Percentiles rank a stretch among this genome's conserved stretches.
Conservation (phyloP, 2,329 filamentous ascomycete species). For the Pyricularia pennisetigena region DNA sequence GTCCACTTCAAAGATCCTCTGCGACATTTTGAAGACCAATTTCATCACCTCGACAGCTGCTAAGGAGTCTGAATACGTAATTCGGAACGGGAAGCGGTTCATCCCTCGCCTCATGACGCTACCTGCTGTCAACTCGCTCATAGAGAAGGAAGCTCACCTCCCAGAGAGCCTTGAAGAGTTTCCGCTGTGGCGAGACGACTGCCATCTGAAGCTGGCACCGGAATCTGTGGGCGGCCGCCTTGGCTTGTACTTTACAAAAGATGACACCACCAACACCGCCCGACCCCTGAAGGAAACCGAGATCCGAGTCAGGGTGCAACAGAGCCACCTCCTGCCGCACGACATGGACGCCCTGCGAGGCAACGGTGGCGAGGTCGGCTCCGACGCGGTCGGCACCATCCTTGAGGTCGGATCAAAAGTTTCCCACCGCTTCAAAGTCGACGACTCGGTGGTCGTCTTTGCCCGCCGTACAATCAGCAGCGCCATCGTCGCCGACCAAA, state of each 20-base stretch:
- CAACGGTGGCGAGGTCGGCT: conserved; percentile 8
- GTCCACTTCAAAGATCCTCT: background rate
- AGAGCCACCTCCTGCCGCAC: conserved; percentile 21
- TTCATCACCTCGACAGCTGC: conserved; percentile 8
- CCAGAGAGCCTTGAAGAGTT: conserved; percentile 4
- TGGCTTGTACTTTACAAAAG: conserved; percentile 12
- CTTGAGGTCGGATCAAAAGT: conserved; percentile 22
- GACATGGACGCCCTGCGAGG: conserved; percentile 23
- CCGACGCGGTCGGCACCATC: conserved; percentile 30
- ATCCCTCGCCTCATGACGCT: conserved; percentile 35
- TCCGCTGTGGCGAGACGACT: background rate
- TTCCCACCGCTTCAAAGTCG: conserved; percentile 17
- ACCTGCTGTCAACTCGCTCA: conserved; percentile 28
- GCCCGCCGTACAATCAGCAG: conserved; percentile 25
- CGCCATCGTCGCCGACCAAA: conserved; percentile 20
- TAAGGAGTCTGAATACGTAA: conserved; percentile 25
- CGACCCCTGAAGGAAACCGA: conserved; percentile 19
- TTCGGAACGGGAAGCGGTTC: conserved; percentile 5
- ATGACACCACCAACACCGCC: conserved; percentile 3
- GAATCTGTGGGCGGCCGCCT: conserved; percentile 4
- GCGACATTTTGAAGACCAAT: background rate
- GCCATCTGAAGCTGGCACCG: conserved; percentile 11
- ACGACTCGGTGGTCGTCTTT: conserved; percentile 32
- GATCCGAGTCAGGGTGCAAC: conserved; percentile 29
- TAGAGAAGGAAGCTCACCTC: conserved; percentile 22